phyloP scores from a whole-genome alignment of 1,284 basidiomycete species.

The Dichomitus squalens region DNA sequence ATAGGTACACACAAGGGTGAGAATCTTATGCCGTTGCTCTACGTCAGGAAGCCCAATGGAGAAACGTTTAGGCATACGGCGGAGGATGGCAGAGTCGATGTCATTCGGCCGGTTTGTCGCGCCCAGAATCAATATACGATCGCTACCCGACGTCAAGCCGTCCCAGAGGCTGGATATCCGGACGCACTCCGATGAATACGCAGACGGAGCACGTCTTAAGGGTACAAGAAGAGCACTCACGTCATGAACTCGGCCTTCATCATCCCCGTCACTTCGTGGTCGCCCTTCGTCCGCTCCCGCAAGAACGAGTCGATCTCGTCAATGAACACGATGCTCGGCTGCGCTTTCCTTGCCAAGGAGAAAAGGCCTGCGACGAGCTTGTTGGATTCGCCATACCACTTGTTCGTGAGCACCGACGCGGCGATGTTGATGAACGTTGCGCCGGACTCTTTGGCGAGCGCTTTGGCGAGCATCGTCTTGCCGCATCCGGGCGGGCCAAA shows the following conservation, averaged over 20 bases:
- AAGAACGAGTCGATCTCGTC: constrained; percentile 90
- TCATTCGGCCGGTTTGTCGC: constrained; percentile 96
- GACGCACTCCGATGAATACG: neutral
- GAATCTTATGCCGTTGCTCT: constrained; percentile 86
- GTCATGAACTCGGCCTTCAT: constrained; percentile 99
- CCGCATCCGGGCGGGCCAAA: constrained; percentile 94
- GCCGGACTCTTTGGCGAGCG: constrained; percentile 93
- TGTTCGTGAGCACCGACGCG: constrained; percentile 79
- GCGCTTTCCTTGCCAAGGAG: constrained; percentile 73
- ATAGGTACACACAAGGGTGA: constrained; percentile 66
- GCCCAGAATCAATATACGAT: constrained; percentile 91
- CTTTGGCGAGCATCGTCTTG: constrained; percentile 95
- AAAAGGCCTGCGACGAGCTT: constrained; percentile 92
- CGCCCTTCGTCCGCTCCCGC: constrained; percentile 83
- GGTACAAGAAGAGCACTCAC: constrained; percentile 45
- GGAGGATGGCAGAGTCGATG: constrained; percentile 93
- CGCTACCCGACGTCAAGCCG: constrained; percentile 84
- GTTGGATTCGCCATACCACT: constrained; percentile 99
- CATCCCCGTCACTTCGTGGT: constrained; percentile 99
- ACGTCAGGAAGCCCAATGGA: constrained; percentile 82
- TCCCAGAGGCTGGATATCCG: constrained; percentile 82
- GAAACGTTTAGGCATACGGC: constrained; percentile 99
- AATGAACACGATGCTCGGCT: constrained; percentile 81
- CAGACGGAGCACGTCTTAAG: neutral
- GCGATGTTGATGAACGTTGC: constrained; percentile 96